These are phyloP conservation scores for Tillandsia leiboldiana DNA, from an alignment of 176 grass and related monocot genomes.

Conservation along the genomic window DNA sequence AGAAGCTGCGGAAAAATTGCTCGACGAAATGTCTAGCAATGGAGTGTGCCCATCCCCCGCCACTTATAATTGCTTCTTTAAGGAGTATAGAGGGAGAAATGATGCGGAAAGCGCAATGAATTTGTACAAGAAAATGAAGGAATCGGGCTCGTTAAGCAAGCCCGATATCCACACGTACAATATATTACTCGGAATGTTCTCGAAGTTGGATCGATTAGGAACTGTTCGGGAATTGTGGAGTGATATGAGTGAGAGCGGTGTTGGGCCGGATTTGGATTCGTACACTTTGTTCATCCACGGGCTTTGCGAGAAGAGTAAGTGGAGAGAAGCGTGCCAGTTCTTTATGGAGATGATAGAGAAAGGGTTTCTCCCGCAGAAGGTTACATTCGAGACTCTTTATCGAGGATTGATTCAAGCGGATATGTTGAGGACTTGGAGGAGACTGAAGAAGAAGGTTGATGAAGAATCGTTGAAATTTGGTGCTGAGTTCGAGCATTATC, in stretches of 20 bases:
- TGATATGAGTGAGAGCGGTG: constrained; percentile 53
- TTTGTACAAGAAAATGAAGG: constrained; percentile 80
- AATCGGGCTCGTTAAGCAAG: constrained; percentile 26
- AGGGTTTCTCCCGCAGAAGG: constrained; percentile 84
- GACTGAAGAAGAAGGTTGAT: constrained; percentile 78
- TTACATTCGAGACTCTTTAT: constrained; percentile 82
- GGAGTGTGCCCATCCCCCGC: constrained; percentile 51
- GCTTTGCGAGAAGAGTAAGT: constrained; percentile 58
- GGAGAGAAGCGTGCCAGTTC: constrained; percentile 85
- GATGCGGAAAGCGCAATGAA: constrained; percentile 45
- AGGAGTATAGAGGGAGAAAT: constrained; percentile 85
- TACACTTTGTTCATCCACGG: constrained; percentile 84
- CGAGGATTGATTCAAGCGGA: constrained; percentile 79
- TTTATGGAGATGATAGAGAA: constrained; percentile 99
- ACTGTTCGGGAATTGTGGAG: constrained; percentile 58
- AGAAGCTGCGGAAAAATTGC: constrained; percentile 55
- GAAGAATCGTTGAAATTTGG: constrained; percentile 84
- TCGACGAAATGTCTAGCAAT: constrained; percentile 64
- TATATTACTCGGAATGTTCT: constrained; percentile 85
- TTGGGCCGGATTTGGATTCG: constrained; percentile 85
- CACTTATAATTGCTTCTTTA: constrained; percentile 93
- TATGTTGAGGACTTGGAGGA: constrained; percentile 90
- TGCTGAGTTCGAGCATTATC: constrained; percentile 61
- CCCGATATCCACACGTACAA: constrained; percentile 82
- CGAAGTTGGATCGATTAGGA: constrained; percentile 42